Percentiles rank a stretch among this genome's conserved stretches.
Conservation (phyloP, 1,284 basidiomycete genomes). For the Salmacisia buchloeana region DNA sequence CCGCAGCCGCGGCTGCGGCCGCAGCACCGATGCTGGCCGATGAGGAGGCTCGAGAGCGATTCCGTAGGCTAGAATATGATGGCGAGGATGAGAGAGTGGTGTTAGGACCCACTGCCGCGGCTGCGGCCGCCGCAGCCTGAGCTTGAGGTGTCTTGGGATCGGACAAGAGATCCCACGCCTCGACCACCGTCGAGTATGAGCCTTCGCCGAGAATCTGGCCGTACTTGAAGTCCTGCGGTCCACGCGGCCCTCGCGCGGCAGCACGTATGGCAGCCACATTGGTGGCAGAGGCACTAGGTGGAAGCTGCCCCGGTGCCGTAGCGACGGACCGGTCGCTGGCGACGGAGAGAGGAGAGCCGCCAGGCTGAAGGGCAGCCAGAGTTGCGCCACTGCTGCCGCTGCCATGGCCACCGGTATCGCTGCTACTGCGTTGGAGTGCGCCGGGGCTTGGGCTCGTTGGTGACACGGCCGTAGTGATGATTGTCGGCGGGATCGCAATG, state of each 20-base stretch:
- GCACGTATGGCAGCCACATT: not conserved
- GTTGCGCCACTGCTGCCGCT: not conserved
- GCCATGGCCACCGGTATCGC: not conserved
- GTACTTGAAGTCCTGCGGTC: conserved; percentile 45
- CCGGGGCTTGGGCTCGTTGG: too few relatives aligned
- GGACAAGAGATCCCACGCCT: conserved; percentile 43
- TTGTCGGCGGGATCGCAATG: too few relatives aligned
- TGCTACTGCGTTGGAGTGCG: too few relatives aligned
- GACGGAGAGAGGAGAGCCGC: not conserved
- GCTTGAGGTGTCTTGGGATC: not conserved
- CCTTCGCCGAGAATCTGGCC: conserved; percentile 48
- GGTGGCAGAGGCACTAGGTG: not conserved
- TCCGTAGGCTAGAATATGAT: not conserved
- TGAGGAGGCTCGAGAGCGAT: not conserved
- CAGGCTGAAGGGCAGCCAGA: not conserved
- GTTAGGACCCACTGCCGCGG: not conserved
- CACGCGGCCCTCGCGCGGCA: conserved; percentile 14
- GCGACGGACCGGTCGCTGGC: not conserved
- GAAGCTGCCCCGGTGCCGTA: not conserved
- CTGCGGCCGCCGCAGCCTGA: not conserved
- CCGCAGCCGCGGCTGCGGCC: not conserved
- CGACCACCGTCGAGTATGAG: conserved; percentile 47
- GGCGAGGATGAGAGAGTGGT: not conserved
- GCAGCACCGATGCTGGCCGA: not conserved
- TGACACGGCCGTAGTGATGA: too few relatives aligned